Evolutionary conservation across 1,284 basidiomycete species (phyloP), one percentile per base, ranked within the genome.

Genomic region (Porogramme epimiltina): DNA sequence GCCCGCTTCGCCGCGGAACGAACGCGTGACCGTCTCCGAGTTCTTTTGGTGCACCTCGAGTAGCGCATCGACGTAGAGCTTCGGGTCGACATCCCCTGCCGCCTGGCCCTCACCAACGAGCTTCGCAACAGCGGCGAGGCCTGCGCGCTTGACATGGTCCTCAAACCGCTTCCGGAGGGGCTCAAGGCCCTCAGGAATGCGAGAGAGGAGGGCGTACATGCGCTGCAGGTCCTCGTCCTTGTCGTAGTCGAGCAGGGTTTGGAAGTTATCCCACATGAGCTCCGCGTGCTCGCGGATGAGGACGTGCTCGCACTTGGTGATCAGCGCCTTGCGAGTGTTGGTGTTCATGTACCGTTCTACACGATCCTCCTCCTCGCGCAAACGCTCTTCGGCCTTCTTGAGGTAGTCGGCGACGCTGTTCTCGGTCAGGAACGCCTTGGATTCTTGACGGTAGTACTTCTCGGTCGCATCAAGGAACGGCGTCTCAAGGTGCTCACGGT

Each of bases 351-450:
- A 98, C 49, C 95, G 81, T 69, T 97, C 95, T 34, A 99, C 93
- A 34, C 97, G 85, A 62, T 96, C 92, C 68, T 96, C 93, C 68
- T 99, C 97, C 71, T 99, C 96, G 54, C 87, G 82, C 52, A 99
- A 75, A 25, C 97, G 84, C 62, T 89, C 87, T 67, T 98, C 95
- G 2, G 94, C 97, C 74, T 95, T 96, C 79, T 91, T 95, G 71
- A 99, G 82, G 72, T 99, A 99, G 70, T 99, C 97, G 22, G 94
- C 91, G 31, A 98, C 92, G 42, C 85, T 90, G 71, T 95, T 96
- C 65, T 90, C 85, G 2, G 88, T 85, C 24, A 98, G 83, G 78
- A 96, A 99, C 2, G 88, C 81, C 57, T 93, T 85, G 2, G 93
- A 96, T 72, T 99, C 96, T 56, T 87, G 80, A 58, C 84, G 85